Percentiles rank a stretch among this genome's conserved stretches.
Conservation (phyloP, 2,329 filamentous ascomycete genomes). For the Colletotrichum graminicola region DNA sequence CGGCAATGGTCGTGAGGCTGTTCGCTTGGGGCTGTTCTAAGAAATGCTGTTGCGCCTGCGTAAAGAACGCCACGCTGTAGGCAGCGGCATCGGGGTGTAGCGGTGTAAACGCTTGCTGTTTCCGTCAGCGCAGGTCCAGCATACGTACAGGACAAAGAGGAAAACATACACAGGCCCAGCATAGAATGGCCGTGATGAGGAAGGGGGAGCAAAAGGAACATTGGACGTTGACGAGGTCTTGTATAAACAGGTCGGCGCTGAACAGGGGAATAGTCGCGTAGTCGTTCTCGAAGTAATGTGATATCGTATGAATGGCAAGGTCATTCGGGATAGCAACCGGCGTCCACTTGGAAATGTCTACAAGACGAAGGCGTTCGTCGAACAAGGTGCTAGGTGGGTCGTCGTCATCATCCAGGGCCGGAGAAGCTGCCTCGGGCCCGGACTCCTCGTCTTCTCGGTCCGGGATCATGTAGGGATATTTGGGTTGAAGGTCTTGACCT, state of each 20-base stretch:
- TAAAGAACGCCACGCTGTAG: conserved; percentile 15
- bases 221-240: background rate
- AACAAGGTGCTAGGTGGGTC: background rate
- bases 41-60: conserved; percentile 11
- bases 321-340: conserved; percentile 23
- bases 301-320: conserved; percentile 8
- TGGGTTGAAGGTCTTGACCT: background rate
- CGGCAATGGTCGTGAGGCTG: conserved; percentile 16
- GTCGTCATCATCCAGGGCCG: background rate
- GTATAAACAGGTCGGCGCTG: conserved; percentile 14
- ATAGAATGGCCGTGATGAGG: conserved; percentile 22
- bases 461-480: background rate
- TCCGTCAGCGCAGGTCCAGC: background rate
- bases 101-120: conserved; percentile 18
- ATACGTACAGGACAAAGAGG: accelerated
- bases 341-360: conserved; percentile 24
- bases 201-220: conserved; percentile 20
- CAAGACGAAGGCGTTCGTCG: conserved; percentile 4
- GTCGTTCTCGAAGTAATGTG: conserved; percentile 31
- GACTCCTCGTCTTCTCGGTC: conserved; percentile 8
- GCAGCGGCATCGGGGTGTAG: conserved; percentile 1
- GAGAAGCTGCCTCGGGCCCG: background rate
- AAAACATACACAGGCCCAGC: conserved; percentile 26
- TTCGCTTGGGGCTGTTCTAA: background rate
- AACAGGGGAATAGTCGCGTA: conserved; percentile 30